Evolutionary conservation across 352 stramenopile genomes (phyloP), one percentile per base, ranked within the genome.

Genomic region (Phytopythium ostracodes): DNA sequence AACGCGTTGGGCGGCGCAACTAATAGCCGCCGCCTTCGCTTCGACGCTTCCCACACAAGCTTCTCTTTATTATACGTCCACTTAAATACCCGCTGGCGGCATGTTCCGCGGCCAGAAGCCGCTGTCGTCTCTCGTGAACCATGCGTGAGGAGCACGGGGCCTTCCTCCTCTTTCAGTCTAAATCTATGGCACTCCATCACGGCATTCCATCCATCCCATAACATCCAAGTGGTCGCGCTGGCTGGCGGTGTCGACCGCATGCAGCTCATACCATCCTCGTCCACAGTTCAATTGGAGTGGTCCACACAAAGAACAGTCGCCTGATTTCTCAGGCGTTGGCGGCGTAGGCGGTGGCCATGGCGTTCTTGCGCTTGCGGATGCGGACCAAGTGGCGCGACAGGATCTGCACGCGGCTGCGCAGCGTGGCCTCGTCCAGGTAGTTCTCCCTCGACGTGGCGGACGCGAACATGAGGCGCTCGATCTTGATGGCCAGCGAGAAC

Each of bases 391-490:
- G 75, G 50, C 73, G 73, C 15, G 77, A 84, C 42, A 87, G 36
- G 17, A 73, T 65, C 63, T 87, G 71, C 31, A 87, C 75, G 20
- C 77, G 77, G 35, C 58, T 72, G 9, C 73, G 70, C 10, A 87
- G 66, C 51, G 75, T 84, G 56, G 58, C 57, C 63, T 87, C 75
- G 63, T 84, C 75, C 54, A 84, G 51, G 67, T 87, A 87, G 65
- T 82, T 71, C 29, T 87, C 71, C n/a, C 71, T 63, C 2, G 77
- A 79, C 12, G 67, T 64, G 24, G 75, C 75, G 4, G 75, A 68
- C 35, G 68, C 76, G 63, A 87, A 82, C 67, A 85, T 79, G 65
- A 87, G 73, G 9, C 72, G 71, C 62, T 87, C 75, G 63, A 85
- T 81, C 68, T 87, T 87, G 62, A 85, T 68, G 15, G 77, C 73